Evolutionary conservation across 2,329 filamentous ascomycete genomes (phyloP).

Genomic region (Aphanocladium album): DNA sequence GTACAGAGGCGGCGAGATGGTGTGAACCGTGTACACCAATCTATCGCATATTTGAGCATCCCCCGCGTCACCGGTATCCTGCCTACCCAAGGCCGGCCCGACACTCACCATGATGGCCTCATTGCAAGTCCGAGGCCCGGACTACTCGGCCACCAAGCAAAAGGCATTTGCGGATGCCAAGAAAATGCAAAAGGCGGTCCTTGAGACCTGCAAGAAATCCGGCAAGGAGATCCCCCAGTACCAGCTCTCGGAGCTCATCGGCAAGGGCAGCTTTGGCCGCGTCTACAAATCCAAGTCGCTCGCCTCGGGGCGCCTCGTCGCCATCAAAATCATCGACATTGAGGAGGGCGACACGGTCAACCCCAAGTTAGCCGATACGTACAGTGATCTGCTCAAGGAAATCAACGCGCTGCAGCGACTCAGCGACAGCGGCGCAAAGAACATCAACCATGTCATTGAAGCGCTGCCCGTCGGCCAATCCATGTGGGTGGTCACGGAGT

Average conservation of each 20-base stretch:
- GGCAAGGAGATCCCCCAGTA: slow-evolving; percentile 61
- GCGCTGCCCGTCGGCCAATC: slow-evolving; percentile 71
- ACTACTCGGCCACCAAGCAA: slow-evolving; percentile 45
- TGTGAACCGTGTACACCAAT: neutral
- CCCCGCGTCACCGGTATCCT: neutral
- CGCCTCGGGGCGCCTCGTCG: slow-evolving; percentile 52
- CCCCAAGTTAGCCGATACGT: slow-evolving; percentile 60
- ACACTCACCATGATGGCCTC: slow-evolving; percentile 30
- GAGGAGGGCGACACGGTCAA: slow-evolving; percentile 68
- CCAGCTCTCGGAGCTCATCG: slow-evolving; percentile 66
- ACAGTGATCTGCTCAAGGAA: slow-evolving; percentile 65
- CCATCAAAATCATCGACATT: slow-evolving; percentile 80
- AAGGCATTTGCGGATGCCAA: slow-evolving; percentile 64
- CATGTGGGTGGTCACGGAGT: slow-evolving; percentile 86
- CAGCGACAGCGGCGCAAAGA: slow-evolving; percentile 67
- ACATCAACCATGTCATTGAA: slow-evolving; percentile 78
- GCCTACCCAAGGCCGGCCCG: slow-evolving; percentile 5
- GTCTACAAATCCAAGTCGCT: slow-evolving; percentile 61
- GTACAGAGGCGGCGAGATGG: neutral
- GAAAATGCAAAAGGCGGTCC: slow-evolving; percentile 61
- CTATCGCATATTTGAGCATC: neutral
- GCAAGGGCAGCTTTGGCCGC: slow-evolving; percentile 68
- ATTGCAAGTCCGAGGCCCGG: slow-evolving; percentile 37
- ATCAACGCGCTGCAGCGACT: slow-evolving; percentile 66
- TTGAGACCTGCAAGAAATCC: slow-evolving; percentile 55